Evolutionary conservation across 306 rosid genomes (phyloP).

Genomic region (Medicago truncatula): MtrunA17r5.0-ANR NC_053048.1:54501001-54501500

Average conservation of each 20-base stretch:
- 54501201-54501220: constrained; percentile 77
- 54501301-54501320: constrained; percentile 56
- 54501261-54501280: constrained; percentile 52
- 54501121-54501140: neutral
- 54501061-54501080: neutral
- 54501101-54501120: neutral
- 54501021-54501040: constrained; percentile 1
- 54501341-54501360: constrained; percentile 7
- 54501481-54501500: neutral
- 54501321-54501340: constrained; percentile 48
- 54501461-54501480: neutral
- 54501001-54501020: neutral
- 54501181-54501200: constrained; percentile 65
- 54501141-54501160: constrained; percentile 22
- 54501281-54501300: constrained; percentile 70
- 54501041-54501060: neutral
- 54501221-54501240: constrained; percentile 60
- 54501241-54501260: constrained; percentile 55
- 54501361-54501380: neutral
- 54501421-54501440: neutral
- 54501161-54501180: constrained; percentile 79
- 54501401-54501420: neutral
- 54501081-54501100: neutral
- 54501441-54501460: neutral
- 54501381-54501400: neutral